Evolutionary conservation across 164 flowering plant genomes (phyloP), one percentile per base, ranked within the genome.

Genomic region (Vitis cinerea): DNA sequence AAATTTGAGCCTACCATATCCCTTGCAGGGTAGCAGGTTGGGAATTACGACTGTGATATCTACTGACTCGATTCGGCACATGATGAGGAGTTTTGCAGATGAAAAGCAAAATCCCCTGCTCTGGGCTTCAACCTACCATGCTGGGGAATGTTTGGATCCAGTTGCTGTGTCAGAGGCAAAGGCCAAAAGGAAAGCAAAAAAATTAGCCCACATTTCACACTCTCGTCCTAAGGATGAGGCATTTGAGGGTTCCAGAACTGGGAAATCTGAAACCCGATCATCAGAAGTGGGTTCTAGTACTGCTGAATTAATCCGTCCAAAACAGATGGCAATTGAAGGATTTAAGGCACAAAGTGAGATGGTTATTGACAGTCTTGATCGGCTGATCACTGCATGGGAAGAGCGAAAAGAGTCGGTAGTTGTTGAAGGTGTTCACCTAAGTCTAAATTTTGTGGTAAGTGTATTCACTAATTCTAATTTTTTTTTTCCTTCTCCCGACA

Each of bases 81-180:
- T 92, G 98, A 92, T 90, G 98, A 82, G 98, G 80, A 89, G 98
- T 77, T 92, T 90, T 77, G 94, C 83, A 23, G 88, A 86, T 78
- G 98, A 90, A 77, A 87, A 90, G 69, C 72, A 92, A 78, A 92
- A 90, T 63, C 96, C 98, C 64, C 68, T 92, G n/a, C 83, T 89
- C 8, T 92, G 96, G 98, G 86, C 98, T 61, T 92, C 96, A 57
- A 92, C 98, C 11, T 92, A 92, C 74, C 98, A 92, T 84, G 98
- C 98, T 59, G 98, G 96, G 62, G 97, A 92, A 63, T 86, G 10
- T 68, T 75, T 92, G 75, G 96, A 90, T 79, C 96, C 89, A 16
- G 83, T 81, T 67, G 91, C 96, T 65, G 96, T 92, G 82, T 89
- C 98, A 30, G 86, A 88, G 81, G 94, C 96, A 4, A 89, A 86